Evolutionary conservation across 495 filamentous ascomycete species (phyloP).

Genomic region (Letharia columbiana): DNA sequence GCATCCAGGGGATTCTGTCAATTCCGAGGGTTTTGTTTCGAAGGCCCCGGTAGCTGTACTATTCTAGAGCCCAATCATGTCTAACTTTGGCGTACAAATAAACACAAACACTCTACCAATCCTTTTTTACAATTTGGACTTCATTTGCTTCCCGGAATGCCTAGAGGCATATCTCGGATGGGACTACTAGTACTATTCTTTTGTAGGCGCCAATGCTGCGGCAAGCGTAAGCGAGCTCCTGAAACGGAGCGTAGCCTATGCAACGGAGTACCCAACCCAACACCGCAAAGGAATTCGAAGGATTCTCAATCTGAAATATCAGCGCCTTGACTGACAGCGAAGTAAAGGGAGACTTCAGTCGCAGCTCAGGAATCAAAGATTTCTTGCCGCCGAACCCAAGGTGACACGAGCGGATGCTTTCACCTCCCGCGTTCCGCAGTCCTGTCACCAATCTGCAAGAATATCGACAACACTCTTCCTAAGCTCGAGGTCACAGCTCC

Average conservation of each 20-base stretch:
- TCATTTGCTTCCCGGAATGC: background rate
- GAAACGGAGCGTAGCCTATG: background rate
- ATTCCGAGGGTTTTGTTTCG: background rate
- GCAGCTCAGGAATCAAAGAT: too few relatives aligned
- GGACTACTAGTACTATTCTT: too few relatives aligned
- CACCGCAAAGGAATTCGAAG: background rate
- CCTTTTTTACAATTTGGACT: background rate
- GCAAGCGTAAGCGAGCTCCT: conserved; percentile 5
- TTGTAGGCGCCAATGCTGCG: conserved; percentile 2
- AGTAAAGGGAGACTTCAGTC: background rate
- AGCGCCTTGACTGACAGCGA: background rate
- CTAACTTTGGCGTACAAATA: conserved; percentile 4
- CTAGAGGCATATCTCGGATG: background rate
- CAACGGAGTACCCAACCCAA: background rate
- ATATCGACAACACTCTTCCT: background rate
- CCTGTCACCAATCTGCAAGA: background rate
- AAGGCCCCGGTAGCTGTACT: conserved; percentile 4
- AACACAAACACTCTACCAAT: conserved; percentile 1
- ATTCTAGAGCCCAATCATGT: background rate
- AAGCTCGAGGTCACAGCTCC: conserved; percentile 10
- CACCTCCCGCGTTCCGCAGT: conserved; percentile 1
- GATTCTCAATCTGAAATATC: background rate
- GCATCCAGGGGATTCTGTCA: background rate
- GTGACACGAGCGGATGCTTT: conserved; percentile 12
- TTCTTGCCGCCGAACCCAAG: background rate